Evolutionary conservation across 2,329 filamentous ascomycete species (phyloP), one percentile per base, ranked within the genome.

Genomic region (Karstenula rhodostoma): DNA sequence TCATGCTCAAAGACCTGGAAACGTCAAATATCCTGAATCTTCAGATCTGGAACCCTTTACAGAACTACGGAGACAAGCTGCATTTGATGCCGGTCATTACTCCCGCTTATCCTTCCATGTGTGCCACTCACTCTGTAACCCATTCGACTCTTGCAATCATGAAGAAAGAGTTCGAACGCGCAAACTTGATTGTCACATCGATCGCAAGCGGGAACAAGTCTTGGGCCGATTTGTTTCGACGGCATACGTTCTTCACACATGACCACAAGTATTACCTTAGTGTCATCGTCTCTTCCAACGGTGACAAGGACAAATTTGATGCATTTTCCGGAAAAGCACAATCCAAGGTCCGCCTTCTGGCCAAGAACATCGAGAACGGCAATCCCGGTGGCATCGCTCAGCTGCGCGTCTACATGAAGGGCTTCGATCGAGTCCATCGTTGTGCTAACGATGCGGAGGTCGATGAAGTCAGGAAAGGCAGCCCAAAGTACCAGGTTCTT

Each of bases 21-120:
- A 47, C 52, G 6, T 90, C 90, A 66, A 91, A 91, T 0, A 89
- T 90, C 22, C 81, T 96, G 43, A 89, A 91, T 57, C 90, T 95
- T 56, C 89, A 92, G 70, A 90, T 97, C 59, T 99, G 95, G 94
- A 98, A 99, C 72, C 95, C 95, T 35, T 90, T 90, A 85, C 82
- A 93, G 32, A 96, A 96, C 77, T 88, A 88, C 62, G 86, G 87
- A 57, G 95, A 98, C 77, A 87, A 87, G 46, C 91, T 88, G 67
- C 94, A 98, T 78, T 83, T 97, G 55, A 99, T 99, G 95, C 95
- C 95, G 29, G 92, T 99, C 78, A 98, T 99, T 73, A 99, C 95
- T 1, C 95, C 95, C 1, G 94, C 95, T 0, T 98, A 97, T 76
- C 95, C 95, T 2, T 96, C 93, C 52, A 98, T 97, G 94, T 98